These are phyloP conservation scores for Chlorella vulgaris DNA, from an alignment of 139 green algal genomes.

Conservation along the genomic window DNA sequence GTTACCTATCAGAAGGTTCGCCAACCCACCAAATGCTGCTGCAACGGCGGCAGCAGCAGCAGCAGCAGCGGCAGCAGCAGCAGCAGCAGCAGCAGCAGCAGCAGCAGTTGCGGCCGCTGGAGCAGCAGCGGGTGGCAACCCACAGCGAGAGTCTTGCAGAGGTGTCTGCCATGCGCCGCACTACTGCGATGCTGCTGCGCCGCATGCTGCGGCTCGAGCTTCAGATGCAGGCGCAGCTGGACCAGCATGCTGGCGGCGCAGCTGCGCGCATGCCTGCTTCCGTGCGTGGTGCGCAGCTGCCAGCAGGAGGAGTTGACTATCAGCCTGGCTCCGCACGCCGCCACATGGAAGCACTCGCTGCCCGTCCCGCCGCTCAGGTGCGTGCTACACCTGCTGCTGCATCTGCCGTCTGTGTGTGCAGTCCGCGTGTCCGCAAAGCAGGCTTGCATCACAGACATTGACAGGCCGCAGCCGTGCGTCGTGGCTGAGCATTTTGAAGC, in stretches of 20 bases:
- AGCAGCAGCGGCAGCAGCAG: background rate
- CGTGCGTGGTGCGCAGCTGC: background rate
- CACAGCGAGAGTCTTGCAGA: background rate
- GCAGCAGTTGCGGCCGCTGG: background rate
- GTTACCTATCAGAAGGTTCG: too few relatives aligned
- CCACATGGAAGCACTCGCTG: too few relatives aligned
- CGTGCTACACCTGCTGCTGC: too few relatives aligned
- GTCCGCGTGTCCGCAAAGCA: too few relatives aligned
- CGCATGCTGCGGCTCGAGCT: constrained; percentile 3
- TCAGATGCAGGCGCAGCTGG: constrained; percentile 2
- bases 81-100: background rate
- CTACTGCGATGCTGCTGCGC: background rate
- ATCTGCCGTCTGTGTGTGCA: too few relatives aligned
- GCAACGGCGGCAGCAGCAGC: background rate
- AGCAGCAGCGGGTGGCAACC: background rate
- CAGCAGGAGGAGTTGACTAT: constrained; percentile 1
- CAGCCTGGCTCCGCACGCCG: too few relatives aligned
- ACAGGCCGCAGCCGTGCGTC: too few relatives aligned
- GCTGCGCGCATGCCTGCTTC: background rate
- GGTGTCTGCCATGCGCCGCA: background rate
- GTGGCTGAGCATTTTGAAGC: too few relatives aligned
- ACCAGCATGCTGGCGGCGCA: background rate
- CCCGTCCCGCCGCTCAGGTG: too few relatives aligned
- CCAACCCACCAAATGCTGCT: too few relatives aligned
- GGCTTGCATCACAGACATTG: too few relatives aligned